Percentiles rank a stretch among this genome's conserved stretches.
phyloP scores from a whole-genome alignment of 2,329 filamentous ascomycete species.

The Meredithiella fracta region DNA sequence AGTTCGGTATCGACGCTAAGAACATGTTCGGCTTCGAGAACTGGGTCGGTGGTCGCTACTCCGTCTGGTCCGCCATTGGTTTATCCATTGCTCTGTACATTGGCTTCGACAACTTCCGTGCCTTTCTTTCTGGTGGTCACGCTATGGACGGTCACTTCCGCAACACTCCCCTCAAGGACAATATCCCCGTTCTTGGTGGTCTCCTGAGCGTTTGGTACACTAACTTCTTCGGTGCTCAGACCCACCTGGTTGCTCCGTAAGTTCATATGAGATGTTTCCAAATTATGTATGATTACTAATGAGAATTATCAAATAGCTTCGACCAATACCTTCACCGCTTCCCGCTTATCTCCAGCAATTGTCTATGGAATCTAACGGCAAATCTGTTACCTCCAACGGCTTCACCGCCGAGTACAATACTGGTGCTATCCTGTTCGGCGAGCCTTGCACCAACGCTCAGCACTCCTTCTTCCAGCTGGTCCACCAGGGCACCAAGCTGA shows the following conservation, averaged over 20 bases:
- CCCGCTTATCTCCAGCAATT: slow-evolving; percentile 98
- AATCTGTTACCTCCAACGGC: slow-evolving; percentile 79
- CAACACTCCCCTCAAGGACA: slow-evolving; percentile 75
- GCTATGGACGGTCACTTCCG: slow-evolving; percentile 99
- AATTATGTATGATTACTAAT: slow-evolving; percentile 9
- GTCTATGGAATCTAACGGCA: slow-evolving; percentile 99
- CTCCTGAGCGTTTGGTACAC: slow-evolving; percentile 97
- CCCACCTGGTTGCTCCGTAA: slow-evolving; percentile 87
- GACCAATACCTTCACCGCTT: slow-evolving; percentile 99
- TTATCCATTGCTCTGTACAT: slow-evolving; percentile 88
- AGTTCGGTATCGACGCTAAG: slow-evolving; percentile 96
- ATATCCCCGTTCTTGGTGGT: slow-evolving; percentile 85
- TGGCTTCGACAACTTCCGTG: slow-evolving; percentile 92
- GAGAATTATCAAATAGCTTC: slow-evolving; percentile 38
- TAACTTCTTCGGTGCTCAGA: slow-evolving; percentile 96
- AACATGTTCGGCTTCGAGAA: slow-evolving; percentile 99
- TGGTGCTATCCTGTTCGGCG: slow-evolving; percentile 82
- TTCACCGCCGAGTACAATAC: slow-evolving; percentile 95
- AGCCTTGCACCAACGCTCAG: slow-evolving; percentile 97
- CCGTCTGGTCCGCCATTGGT: slow-evolving; percentile 96
- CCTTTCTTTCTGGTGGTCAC: slow-evolving; percentile 87
- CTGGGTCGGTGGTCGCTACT: slow-evolving; percentile 97
- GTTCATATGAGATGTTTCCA: slow-evolving; percentile 22
- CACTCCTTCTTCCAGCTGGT: slow-evolving; percentile 99
- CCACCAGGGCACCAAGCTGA: slow-evolving; percentile 97